These are phyloP conservation scores for Melaleuca alternifolia DNA, from an alignment of 345 rosid species.

Conservation along the genomic window DNA sequence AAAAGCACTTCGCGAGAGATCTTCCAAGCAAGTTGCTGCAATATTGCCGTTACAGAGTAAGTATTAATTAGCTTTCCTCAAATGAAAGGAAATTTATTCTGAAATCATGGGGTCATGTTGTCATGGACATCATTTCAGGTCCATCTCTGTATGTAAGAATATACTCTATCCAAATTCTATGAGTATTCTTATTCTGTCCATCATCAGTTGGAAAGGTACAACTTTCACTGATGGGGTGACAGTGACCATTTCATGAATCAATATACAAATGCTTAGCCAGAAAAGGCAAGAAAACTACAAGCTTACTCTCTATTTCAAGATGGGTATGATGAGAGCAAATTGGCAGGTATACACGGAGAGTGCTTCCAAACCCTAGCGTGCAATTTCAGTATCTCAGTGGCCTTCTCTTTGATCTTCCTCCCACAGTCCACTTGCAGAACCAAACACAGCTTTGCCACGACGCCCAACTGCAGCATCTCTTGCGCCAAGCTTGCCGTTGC, in stretches of 20 bases:
- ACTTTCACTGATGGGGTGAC: not conserved
- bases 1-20: not conserved
- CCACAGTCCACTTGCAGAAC: slow-evolving; percentile 26
- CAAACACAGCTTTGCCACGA: slow-evolving; percentile 26
- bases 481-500: slow-evolving; percentile 19
- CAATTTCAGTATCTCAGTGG: slow-evolving; percentile 27
- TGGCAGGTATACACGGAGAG: slow-evolving; percentile 29
- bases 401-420: slow-evolving; percentile 23
- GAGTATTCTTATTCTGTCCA: not conserved
- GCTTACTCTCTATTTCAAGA: not conserved
- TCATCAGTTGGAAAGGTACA: not conserved
- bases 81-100: not conserved
- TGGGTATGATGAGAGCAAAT: slow-evolving; percentile 21
- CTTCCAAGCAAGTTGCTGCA: not conserved
- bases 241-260: not conserved
- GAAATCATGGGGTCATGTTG: not conserved
- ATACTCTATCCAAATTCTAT: not conserved
- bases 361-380: slow-evolving; percentile 30
- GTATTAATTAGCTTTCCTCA: not conserved
- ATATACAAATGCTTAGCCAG: not conserved
- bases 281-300: not conserved
- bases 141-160: not conserved
- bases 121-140: not conserved
- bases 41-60: not conserved
- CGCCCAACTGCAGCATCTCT: slow-evolving; percentile 36